These are phyloP conservation scores for Verticillium isaacii DNA, from an alignment of 2,329 filamentous ascomycete species.

Conservation along the genomic window DNA sequence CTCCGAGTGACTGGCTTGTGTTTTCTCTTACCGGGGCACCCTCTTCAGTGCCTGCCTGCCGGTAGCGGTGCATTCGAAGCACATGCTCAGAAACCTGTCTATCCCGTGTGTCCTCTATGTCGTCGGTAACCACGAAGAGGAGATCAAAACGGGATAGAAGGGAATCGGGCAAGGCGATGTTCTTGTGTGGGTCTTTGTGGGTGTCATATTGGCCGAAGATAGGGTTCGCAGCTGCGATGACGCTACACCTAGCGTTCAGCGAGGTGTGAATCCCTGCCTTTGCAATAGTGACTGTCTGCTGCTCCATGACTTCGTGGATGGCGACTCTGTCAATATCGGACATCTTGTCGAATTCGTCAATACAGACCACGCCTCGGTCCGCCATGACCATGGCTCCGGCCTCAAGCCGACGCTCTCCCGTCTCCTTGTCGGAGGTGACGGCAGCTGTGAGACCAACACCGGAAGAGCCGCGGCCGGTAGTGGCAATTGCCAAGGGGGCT, in stretches of 20 bases:
- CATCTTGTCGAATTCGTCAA: constrained; percentile 99
- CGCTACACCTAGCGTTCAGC: constrained; percentile 92
- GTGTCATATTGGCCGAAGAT: constrained; percentile 98
- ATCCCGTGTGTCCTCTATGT: constrained; percentile 92
- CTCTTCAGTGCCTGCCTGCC: constrained; percentile 87
- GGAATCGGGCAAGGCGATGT: constrained; percentile 95
- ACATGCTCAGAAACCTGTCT: constrained; percentile 93
- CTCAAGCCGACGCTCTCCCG: constrained; percentile 88
- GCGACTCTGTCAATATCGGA: constrained; percentile 96
- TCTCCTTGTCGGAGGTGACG: constrained; percentile 95
- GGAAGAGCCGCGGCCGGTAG: constrained; percentile 92
- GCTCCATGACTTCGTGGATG: constrained; percentile 99
- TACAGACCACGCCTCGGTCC: constrained; percentile 95
- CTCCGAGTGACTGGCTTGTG: constrained; percentile 74
- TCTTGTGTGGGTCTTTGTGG: constrained; percentile 97
- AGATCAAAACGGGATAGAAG: constrained; percentile 97
- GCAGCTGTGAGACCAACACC: constrained; percentile 96
- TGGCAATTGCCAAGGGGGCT: constrained; percentile 91
- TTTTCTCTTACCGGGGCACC: constrained; percentile 92
- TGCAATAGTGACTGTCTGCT: constrained; percentile 97
- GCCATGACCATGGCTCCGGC: constrained; percentile 98
- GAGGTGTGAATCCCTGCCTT: constrained; percentile 98
- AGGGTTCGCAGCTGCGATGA: constrained; percentile 93
- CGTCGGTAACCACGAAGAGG: constrained; percentile 94
- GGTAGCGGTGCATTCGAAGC: constrained; percentile 93